These are phyloP conservation scores for Colletotrichum somersetense DNA, from an alignment of 2,329 filamentous ascomycete genomes.

Conservation along the genomic window DNA sequence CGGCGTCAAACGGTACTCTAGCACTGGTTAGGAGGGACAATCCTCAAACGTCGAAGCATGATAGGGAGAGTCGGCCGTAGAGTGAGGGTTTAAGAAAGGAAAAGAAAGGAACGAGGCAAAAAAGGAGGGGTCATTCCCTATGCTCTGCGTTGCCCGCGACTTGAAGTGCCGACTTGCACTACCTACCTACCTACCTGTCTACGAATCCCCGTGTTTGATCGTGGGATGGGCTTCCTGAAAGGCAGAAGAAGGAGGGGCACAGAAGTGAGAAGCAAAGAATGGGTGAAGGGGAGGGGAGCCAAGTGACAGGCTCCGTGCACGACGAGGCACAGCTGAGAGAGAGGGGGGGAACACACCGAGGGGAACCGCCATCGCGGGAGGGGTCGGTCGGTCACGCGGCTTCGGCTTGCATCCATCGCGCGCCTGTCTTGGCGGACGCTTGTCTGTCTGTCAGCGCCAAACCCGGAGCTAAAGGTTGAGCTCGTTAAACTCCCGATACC, in stretches of 20 bases:
- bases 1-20: constrained; percentile 27
- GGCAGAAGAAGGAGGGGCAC: background rate
- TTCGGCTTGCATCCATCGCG: constrained; percentile 9
- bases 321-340: background rate
- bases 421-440: constrained; percentile 8
- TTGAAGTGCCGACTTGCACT: background rate
- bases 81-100: background rate
- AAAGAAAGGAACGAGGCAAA: background rate
- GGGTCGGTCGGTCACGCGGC: constrained; percentile 17
- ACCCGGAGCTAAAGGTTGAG: constrained; percentile 27
- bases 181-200: too few relatives aligned
- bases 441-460: constrained; percentile 11
- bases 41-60: constrained; percentile 18
- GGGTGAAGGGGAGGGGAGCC: background rate
- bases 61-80: background rate
- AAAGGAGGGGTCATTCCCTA: background rate
- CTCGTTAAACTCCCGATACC: constrained; percentile 14
- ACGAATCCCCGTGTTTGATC: constrained; percentile 17
- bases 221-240: background rate
- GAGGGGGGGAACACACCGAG: constrained; percentile 11
- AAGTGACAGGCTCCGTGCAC: constrained; percentile 25
- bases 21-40: background rate
- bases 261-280: background rate
- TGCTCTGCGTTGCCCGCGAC: constrained; percentile 4
- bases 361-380: constrained; percentile 34